Percentiles rank a stretch among this genome's conserved stretches.
Evolutionary conservation across 352 stramenopile genomes (phyloP).

Genomic region (Pythium pyrilobum): DNA sequence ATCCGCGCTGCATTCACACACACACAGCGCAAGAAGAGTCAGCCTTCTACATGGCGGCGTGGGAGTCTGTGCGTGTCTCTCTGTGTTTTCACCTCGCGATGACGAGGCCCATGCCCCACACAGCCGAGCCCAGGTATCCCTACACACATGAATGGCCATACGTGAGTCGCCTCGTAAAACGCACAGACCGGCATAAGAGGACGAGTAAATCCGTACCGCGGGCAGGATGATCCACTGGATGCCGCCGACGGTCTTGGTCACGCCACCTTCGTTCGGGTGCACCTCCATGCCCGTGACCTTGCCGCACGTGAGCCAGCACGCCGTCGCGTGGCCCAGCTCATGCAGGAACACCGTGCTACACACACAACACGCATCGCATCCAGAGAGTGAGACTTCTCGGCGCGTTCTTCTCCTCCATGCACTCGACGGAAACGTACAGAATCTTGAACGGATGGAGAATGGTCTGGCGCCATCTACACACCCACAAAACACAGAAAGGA

Average conservation of each 20-base stretch:
- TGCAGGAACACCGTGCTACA: constrained; percentile 84
- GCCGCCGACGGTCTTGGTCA: constrained; percentile 62
- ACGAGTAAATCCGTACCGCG: constrained; percentile 28
- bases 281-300: constrained; percentile 87
- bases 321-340: constrained; percentile 77
- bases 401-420: no score
- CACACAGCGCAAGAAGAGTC: no score
- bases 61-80: no score
- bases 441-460: constrained; percentile 89
- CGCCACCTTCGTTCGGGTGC: constrained; percentile 81
- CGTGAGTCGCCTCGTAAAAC: no score
- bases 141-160: constrained; percentile 22
- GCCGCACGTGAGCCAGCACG: constrained; percentile 82
- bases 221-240: constrained; percentile 37
- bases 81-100: constrained; percentile 64
- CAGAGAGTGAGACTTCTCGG: no score
- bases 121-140: constrained; percentile 80
- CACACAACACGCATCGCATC: background rate
- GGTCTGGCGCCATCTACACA: constrained; percentile 72
- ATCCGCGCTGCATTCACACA: constrained; percentile 28
- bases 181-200: background rate
- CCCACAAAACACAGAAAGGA: background rate
- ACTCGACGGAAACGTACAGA: constrained; percentile 55
- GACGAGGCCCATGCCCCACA: constrained; percentile 85
- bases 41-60: no score